A percentile compares a stretch with the other conserved stretches of the same genome.
Evolutionary conservation across 2,329 filamentous ascomycete species (phyloP).

Genomic region (Periconia macrospinosa): DNA sequence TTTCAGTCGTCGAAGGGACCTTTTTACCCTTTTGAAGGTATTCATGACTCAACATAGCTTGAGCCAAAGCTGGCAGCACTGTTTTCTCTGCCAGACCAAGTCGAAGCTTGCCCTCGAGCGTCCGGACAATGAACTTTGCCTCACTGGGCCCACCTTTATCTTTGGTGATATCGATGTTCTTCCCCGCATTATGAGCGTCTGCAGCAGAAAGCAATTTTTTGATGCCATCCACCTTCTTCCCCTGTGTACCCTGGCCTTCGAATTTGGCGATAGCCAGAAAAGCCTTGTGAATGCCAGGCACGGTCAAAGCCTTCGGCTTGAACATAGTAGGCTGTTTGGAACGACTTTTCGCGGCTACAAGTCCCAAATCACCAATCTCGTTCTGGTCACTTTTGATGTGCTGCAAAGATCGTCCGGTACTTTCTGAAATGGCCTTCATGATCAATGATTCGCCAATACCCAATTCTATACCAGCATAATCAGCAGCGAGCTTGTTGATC

Average conservation of each 20-base stretch:
- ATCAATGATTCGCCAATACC: slow-evolving; percentile 98
- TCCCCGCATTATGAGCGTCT: slow-evolving; percentile 69
- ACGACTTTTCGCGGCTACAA: slow-evolving; percentile 94
- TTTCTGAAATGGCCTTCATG: slow-evolving; percentile 97
- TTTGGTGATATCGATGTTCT: slow-evolving; percentile 77
- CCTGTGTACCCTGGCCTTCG: slow-evolving; percentile 83
- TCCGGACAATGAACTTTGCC: slow-evolving; percentile 90
- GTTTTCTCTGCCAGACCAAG: slow-evolving; percentile 91
- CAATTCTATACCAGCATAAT: slow-evolving; percentile 93
- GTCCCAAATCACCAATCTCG: slow-evolving; percentile 90
- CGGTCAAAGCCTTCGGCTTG: slow-evolving; percentile 88
- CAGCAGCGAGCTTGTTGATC: slow-evolving; percentile 96
- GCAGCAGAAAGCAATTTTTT: slow-evolving; percentile 95
- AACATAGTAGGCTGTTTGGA: slow-evolving; percentile 98
- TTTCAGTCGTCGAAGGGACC: slow-evolving; percentile 70
- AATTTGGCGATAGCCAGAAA: slow-evolving; percentile 86
- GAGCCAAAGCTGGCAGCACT: slow-evolving; percentile 84
- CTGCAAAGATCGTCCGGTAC: slow-evolving; percentile 81
- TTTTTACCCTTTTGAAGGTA: slow-evolving; percentile 70
- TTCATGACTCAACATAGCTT: slow-evolving; percentile 86
- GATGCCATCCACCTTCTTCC: slow-evolving; percentile 88
- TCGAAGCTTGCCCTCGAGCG: slow-evolving; percentile 90
- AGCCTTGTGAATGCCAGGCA: slow-evolving; percentile 83
- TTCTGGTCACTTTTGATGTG: slow-evolving; percentile 96
- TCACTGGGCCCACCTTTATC: slow-evolving; percentile 94